A percentile compares a stretch with the other conserved stretches of the same genome.
Conservation (phyloP, 2,329 filamentous ascomycete genomes). For the Arthroderma uncinatum region DNA sequence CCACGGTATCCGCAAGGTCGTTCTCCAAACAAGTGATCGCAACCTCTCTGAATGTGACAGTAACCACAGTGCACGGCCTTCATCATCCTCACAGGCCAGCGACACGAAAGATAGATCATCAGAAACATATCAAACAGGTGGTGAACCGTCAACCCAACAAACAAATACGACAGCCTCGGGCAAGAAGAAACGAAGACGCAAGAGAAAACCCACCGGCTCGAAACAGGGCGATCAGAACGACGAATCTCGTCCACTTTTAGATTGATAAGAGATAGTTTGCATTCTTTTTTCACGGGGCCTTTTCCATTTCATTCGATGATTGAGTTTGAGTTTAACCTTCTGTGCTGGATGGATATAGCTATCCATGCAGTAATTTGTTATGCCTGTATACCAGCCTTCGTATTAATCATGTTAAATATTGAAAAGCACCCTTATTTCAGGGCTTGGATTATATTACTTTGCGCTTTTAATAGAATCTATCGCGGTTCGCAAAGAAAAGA, state of each 20-base stretch:
- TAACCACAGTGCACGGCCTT: not conserved
- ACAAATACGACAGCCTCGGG: not conserved
- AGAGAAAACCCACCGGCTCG: constrained; percentile 8
- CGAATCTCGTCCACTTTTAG: constrained; percentile 4
- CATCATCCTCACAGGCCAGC: not conserved
- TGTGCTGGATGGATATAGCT: not conserved
- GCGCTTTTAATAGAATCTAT: not conserved
- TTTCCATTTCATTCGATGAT: not conserved
- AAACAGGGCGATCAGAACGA: constrained; percentile 1
- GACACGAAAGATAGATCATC: not conserved
- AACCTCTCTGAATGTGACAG: constrained; percentile 23
- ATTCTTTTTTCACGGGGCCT: not conserved
- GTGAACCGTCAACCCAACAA: not conserved
- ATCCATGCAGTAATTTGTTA: not conserved
- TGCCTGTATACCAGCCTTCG: not conserved
- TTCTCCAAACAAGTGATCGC: constrained; percentile 55
- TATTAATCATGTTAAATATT: not conserved
- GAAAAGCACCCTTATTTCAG: not conserved
- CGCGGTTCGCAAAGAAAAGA: not conserved
- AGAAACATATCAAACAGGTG: not conserved
- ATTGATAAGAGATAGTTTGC: not conserved
- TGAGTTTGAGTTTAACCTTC: not conserved
- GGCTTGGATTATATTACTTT: not conserved
- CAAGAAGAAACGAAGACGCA: constrained; percentile 14
- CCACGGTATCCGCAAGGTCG: constrained; percentile 62